phyloP scores from a whole-genome alignment of 2,329 filamentous ascomycete genomes.

The Rhynchosporium graminicola region DNA sequence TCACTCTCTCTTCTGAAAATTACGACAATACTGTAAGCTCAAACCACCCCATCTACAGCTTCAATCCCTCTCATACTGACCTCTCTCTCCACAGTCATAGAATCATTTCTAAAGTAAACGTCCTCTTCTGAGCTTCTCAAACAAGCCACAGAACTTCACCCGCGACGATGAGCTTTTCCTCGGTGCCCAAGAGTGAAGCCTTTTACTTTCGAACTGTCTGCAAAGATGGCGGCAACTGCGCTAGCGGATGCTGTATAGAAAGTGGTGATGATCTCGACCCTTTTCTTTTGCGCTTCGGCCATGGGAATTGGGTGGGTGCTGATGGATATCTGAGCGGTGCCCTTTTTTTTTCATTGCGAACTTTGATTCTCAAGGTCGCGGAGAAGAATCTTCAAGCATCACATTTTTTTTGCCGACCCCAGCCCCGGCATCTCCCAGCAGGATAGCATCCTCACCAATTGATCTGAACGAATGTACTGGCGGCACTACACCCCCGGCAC shows the following conservation, averaged over 20 bases:
- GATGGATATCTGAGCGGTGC: constrained; percentile 90
- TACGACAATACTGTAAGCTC: constrained; percentile 1
- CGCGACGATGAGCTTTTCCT: constrained; percentile 89
- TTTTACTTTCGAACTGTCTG: constrained; percentile 61
- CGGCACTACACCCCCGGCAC: too few relatives aligned
- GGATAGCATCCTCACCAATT: too few relatives aligned
- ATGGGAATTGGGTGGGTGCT: constrained; percentile 74
- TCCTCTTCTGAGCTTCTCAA: constrained; percentile 89
- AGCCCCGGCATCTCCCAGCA: constrained; percentile 68
- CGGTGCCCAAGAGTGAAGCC: constrained; percentile 86
- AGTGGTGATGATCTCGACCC: constrained; percentile 91
- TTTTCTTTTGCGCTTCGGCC: constrained; percentile 57
- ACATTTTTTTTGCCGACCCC: constrained; percentile 86
- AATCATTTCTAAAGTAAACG: constrained; percentile 99
- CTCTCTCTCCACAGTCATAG: constrained; percentile 45
- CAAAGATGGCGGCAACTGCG: constrained; percentile 56
- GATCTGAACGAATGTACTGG: too few relatives aligned
- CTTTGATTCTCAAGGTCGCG: constrained; percentile 49
- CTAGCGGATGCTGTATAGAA: constrained; percentile 66
- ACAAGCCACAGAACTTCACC: constrained; percentile 88
- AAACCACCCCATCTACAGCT: not conserved
- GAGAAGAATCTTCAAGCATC: constrained; percentile 74
- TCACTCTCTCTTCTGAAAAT: not conserved
- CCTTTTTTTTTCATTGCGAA: constrained; percentile 54
- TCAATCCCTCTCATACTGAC: not conserved